phyloP scores from a whole-genome alignment of 768 basidiomycete genomes.

The Scleroderma bovista region DNA sequence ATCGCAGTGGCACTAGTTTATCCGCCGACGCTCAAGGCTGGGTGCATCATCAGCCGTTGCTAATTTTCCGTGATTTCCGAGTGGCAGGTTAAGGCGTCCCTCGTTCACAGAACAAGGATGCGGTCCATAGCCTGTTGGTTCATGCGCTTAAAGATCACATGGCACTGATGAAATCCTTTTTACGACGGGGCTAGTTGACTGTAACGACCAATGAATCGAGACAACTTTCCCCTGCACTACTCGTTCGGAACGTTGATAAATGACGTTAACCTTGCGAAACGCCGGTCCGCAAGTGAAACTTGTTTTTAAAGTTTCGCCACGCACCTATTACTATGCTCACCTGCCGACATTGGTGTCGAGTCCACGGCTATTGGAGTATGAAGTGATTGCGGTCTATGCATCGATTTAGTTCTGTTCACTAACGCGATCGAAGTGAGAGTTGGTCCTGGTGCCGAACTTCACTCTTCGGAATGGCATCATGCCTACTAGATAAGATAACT shows the following conservation, averaged over 20 bases:
- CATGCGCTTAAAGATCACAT: background rate
- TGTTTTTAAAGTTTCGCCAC: slow-evolving; percentile 3
- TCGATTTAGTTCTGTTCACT: no score
- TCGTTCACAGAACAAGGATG: no score
- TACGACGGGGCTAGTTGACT: slow-evolving; percentile 13
- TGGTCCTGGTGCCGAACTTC: background rate
- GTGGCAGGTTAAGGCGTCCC: no score
- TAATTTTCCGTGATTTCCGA: no score
- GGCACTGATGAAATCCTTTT: slow-evolving; percentile 9
- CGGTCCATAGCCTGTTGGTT: background rate
- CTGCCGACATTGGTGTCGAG: slow-evolving; percentile 2
- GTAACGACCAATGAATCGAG: slow-evolving; percentile 7
- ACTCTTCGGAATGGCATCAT: slow-evolving; percentile 11
- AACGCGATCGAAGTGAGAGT: background rate
- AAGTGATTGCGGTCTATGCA: no score
- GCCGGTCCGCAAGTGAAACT: slow-evolving; percentile 10
- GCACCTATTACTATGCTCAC: slow-evolving; percentile 7
- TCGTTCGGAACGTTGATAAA: slow-evolving; percentile 15
- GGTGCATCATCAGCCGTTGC: no score
- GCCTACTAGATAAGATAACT: slow-evolving; percentile 22
- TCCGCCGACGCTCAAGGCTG: no score
- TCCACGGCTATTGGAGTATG: no score
- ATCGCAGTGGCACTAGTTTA: no score
- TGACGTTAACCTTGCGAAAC: slow-evolving; percentile 27
- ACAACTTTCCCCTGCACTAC: slow-evolving; percentile 9